Base-by-base conservation (phyloP, 2,329 filamentous ascomycete species). In the Exophiala sideris region DNA sequence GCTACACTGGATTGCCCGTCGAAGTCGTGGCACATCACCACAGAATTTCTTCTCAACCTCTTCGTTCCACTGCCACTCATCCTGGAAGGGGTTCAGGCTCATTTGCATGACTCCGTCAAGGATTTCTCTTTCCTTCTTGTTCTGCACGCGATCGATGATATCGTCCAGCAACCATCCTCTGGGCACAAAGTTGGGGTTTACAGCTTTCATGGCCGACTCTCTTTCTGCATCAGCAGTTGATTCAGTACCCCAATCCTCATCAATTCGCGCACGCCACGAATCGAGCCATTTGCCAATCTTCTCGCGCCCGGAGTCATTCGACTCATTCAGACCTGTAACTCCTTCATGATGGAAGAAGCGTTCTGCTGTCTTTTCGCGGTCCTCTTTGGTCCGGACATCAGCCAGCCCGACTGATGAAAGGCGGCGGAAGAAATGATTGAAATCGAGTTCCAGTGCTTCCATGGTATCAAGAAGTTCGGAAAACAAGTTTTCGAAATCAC, bases 161-260 rank as follows among this genome's bases (percentile, higher is more conserved):
- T 99, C 94, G 68, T 97, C 92, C 16, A 99, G 77, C 48, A 99
- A 83, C 91, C 92, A 99, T 14, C 88, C 86, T 44, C 91, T 82
- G 0, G 94, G 90, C 0, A 96, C 78, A 66, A 99, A 99, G 74
- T 89, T 96, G 2, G 94, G 94, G 67, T 99, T 99, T 18, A 91
- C 87, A 21, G 75, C 77, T 73, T 88, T 89, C 94, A 97, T 97
- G 10, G 81, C 82, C 29, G 67, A 70, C 54, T 84, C 81, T 57
- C 92, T 79, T 64, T 86, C 81, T 2, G 72, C 75, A 44, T 95
- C 86, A 12, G 68, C 73, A 5, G 69, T 66, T 33, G 67, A 9
- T 73, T 63, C 24, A 40, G 58, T 75, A 2, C 80, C 80, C 89
- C 89, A 95, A 65, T 96, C 90, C 64, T 92, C 85, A 5, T 84